phyloP scores from a whole-genome alignment of 495 filamentous ascomycete species.

The Penicillium taxi region DNA sequence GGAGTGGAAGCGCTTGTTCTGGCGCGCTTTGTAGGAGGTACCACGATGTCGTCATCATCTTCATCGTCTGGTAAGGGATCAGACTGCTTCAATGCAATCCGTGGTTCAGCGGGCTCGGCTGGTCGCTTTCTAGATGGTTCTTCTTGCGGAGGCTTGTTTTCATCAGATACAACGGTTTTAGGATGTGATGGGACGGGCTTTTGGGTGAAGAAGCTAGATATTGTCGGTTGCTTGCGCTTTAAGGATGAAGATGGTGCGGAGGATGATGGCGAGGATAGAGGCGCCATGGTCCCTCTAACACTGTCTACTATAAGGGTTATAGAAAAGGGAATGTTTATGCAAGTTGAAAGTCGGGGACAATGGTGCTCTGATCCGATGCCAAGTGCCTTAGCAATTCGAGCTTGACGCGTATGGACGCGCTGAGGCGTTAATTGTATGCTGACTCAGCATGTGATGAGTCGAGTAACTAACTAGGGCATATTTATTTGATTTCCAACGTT shows the following conservation, averaged over 20 bases:
- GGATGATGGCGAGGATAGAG: constrained; percentile 34
- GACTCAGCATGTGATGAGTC: constrained; percentile 12
- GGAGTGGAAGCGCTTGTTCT: constrained; percentile 14
- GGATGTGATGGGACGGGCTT: constrained; percentile 36
- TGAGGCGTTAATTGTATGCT: constrained; percentile 18
- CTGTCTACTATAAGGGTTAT: neutral
- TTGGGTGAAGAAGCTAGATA: constrained; percentile 79
- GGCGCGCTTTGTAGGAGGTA: constrained; percentile 34
- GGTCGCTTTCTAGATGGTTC: constrained; percentile 11
- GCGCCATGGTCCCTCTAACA: constrained; percentile 20
- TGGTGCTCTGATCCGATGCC: constrained; percentile 1
- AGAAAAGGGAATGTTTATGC: neutral
- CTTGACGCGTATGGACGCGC: constrained; percentile 14
- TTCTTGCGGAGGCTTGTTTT: constrained; percentile 4
- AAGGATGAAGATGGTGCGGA: constrained; percentile 32
- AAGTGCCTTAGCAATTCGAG: neutral
- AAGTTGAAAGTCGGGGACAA: neutral
- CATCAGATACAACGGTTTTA: constrained; percentile 6
- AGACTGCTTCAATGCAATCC: constrained; percentile 11
- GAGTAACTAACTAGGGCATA: no score
- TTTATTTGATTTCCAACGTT: no score
- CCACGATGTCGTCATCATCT: constrained; percentile 35
- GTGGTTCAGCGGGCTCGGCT: constrained; percentile 9
- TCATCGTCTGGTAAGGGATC: constrained; percentile 13
- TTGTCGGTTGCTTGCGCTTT: constrained; percentile 64